phyloP scores from a whole-genome alignment of 2,329 filamentous ascomycete genomes.

The Cadophora malorum region DNA sequence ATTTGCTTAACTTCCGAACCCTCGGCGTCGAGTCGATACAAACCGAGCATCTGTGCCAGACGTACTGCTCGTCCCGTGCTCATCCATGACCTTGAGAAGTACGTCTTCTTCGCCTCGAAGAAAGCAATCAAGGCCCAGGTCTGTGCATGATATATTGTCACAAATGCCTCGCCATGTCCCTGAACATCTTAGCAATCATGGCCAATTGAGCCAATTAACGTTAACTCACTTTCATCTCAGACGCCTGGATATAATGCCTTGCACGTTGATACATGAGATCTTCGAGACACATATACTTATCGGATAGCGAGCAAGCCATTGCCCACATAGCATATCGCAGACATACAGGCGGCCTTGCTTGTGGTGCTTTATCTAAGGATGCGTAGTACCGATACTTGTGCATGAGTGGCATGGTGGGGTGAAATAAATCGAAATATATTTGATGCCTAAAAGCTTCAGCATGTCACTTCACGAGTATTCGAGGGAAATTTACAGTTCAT shows the following conservation, averaged over 20 bases:
- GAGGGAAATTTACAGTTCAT: slow-evolving; percentile 71
- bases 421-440: slow-evolving; percentile 77
- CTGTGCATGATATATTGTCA: slow-evolving; percentile 77
- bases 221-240: slow-evolving; percentile 74
- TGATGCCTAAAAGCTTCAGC: slow-evolving; percentile 59
- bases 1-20: slow-evolving; percentile 74
- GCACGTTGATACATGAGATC: slow-evolving; percentile 83
- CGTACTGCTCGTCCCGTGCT: slow-evolving; percentile 75
- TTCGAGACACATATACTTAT: slow-evolving; percentile 75
- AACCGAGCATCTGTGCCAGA: slow-evolving; percentile 81
- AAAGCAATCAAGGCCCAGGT: slow-evolving; percentile 76
- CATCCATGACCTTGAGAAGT: slow-evolving; percentile 85
- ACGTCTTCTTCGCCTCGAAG: slow-evolving; percentile 85
- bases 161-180: slow-evolving; percentile 78
- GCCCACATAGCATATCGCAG: slow-evolving; percentile 89
- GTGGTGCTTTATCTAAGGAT: slow-evolving; percentile 72
- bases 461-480: neutral
- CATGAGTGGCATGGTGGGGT: slow-evolving; percentile 77
- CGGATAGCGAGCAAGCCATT: slow-evolving; percentile 72
- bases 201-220: neutral
- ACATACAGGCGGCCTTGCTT: slow-evolving; percentile 80
- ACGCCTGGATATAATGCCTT: slow-evolving; percentile 80
- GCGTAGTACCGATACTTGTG: slow-evolving; percentile 78
- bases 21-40: slow-evolving; percentile 76
- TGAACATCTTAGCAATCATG: slow-evolving; percentile 41